Evolutionary conservation across 2,329 filamentous ascomycete species (phyloP).

Genomic region (Fusarium sacchari): DNA sequence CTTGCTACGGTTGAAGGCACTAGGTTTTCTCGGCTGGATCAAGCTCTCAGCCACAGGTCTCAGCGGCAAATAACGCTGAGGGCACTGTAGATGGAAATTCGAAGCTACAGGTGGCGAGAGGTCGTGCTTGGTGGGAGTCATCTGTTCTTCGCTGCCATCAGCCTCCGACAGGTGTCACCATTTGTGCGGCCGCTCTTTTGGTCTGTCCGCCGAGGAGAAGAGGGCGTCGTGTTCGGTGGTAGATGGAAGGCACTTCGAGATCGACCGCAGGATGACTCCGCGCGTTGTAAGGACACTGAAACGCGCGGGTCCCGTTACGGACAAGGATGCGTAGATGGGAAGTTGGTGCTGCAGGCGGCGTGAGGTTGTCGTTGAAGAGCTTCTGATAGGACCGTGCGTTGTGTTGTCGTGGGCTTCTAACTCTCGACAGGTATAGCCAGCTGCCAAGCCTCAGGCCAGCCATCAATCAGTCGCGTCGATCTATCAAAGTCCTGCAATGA

Average conservation of each 20-base stretch:
- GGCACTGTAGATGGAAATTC: not conserved
- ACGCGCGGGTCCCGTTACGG: fast-evolving
- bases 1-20: too few species aligned
- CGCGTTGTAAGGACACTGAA: too few species aligned
- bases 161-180: not conserved
- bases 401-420: not conserved
- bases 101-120: not conserved
- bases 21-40: too few species aligned
- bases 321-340: fast-evolving
- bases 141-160: not conserved
- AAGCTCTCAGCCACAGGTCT: too few species aligned
- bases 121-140: not conserved
- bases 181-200: not conserved
- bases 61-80: too few species aligned
- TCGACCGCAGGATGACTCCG: too few species aligned
- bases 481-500: not conserved
- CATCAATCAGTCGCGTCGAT: not conserved
- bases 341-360: not conserved
- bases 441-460: not conserved
- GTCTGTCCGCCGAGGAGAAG: not conserved
- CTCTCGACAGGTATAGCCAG: not conserved
- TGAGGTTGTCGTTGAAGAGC: not conserved
- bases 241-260: too few species aligned
- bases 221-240: not conserved
- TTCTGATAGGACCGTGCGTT: not conserved